Percentiles rank a stretch among this genome's conserved stretches.
These are phyloP conservation scores for Cladosporium sp. DNA, from an alignment of 2,329 filamentous ascomycete species.

Conservation along the genomic window DNA sequence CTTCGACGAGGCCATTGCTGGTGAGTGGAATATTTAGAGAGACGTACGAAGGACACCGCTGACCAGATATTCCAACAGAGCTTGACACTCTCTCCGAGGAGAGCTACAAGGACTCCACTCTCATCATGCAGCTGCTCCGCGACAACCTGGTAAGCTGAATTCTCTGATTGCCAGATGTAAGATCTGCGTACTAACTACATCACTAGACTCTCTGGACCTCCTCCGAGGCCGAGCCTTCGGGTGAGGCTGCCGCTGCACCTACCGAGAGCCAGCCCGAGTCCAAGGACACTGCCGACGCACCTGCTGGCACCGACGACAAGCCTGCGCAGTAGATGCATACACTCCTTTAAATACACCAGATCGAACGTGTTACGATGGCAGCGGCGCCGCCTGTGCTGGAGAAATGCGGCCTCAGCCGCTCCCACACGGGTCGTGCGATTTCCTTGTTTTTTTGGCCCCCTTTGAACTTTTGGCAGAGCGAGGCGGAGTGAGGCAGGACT, in stretches of 20 bases:
- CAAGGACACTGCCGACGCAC: conserved; percentile 56
- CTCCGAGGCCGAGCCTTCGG: conserved; percentile 86
- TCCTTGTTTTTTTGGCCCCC: conserved; percentile 18
- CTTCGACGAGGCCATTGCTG: conserved; percentile 94
- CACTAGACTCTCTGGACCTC: conserved; percentile 95
- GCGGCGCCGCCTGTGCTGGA: conserved; percentile 13
- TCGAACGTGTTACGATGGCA: conserved; percentile 18
- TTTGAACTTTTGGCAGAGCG: conserved; percentile 16
- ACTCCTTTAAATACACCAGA: conserved; percentile 9
- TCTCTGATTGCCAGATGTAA: neutral
- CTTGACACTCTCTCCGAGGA: conserved; percentile 96
- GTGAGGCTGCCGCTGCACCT: conserved; percentile 41
- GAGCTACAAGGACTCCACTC: conserved; percentile 98
- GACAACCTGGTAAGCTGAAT: conserved; percentile 75
- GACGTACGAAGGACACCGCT: neutral
- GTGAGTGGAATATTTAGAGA: conserved; percentile 44
- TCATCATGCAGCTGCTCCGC: conserved; percentile 98
- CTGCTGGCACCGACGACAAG: conserved; percentile 54
- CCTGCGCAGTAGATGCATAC: conserved; percentile 41
- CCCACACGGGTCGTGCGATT: conserved; percentile 12
- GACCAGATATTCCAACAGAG: conserved; percentile 55
- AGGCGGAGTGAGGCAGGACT: conserved; percentile 14
- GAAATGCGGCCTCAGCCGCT: conserved; percentile 8
- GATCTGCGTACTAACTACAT: conserved; percentile 35
- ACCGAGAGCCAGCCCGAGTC: conserved; percentile 55